Evolutionary conservation across 257 asterid genomes (phyloP).

Genomic region (Jaltomata sinuosa): DNA sequence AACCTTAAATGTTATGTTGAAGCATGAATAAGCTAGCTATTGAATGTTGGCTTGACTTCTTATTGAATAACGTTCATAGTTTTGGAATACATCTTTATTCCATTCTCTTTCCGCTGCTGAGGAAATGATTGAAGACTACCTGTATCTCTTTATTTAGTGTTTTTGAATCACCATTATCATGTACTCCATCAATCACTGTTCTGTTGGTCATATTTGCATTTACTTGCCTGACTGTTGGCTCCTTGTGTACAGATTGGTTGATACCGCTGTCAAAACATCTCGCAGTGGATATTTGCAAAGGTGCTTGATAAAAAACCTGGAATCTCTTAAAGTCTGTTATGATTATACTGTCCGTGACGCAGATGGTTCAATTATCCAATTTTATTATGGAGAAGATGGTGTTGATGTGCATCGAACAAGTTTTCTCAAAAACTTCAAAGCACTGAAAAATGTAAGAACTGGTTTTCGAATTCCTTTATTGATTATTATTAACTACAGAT

Average conservation of each 20-base stretch:
- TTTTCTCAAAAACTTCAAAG: conserved; percentile 76
- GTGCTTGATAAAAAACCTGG: conserved; percentile 82
- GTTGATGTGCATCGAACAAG: conserved; percentile 85
- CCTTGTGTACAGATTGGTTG: conserved; percentile 63
- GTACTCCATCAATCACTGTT: background rate
- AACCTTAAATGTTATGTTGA: background rate
- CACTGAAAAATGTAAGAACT: conserved; percentile 60
- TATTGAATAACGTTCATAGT: background rate
- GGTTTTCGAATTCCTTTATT: background rate
- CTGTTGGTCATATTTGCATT: background rate
- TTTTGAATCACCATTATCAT: background rate
- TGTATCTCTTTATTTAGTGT: background rate
- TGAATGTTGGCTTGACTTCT: background rate
- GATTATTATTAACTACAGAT: background rate
- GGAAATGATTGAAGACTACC: background rate
- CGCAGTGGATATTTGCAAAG: conserved; percentile 98
- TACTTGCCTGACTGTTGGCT: conserved; percentile 8
- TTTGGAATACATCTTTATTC: background rate
- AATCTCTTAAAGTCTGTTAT: conserved; percentile 82
- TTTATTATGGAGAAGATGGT: conserved; percentile 94
- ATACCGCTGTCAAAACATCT: conserved; percentile 97
- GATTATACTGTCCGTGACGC: conserved; percentile 96
- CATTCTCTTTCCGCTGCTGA: background rate
- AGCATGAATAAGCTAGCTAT: background rate
- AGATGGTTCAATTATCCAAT: conserved; percentile 91